phyloP scores from a whole-genome alignment of 441 rosid species.

The Mallotus japonicus region DNA sequence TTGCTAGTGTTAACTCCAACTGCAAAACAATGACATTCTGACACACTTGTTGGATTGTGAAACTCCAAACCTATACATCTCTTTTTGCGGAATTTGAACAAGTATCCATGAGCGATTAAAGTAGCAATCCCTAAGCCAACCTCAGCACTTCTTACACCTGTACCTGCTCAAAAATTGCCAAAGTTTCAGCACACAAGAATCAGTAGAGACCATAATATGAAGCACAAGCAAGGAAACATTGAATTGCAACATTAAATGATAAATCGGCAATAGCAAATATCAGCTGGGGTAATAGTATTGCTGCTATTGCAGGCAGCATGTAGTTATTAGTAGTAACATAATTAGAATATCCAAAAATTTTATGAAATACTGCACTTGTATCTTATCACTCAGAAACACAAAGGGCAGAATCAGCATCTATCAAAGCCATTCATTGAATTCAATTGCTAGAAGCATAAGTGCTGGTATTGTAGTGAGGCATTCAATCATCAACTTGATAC shows the following conservation, averaged over 20 bases:
- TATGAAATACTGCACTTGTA: not conserved
- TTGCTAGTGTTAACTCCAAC: constrained; percentile 1
- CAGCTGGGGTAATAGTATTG: not conserved
- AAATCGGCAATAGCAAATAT: not conserved
- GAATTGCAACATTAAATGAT: not conserved
- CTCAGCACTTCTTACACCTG: constrained; percentile 76
- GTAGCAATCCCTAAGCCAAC: constrained; percentile 74
- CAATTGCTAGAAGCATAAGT: no score
- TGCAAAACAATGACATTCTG: constrained; percentile 23
- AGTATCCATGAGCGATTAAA: constrained; percentile 54
- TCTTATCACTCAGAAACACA: no score
- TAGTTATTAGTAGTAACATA: not conserved
- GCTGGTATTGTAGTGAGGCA: no score
- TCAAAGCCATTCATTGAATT: no score
- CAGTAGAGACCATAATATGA: constrained; percentile 5
- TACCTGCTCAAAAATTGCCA: constrained; percentile 24
- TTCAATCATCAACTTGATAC: no score
- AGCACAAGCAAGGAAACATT: no score
- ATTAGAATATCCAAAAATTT: not conserved
- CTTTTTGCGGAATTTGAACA: constrained; percentile 31
- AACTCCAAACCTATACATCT: constrained; percentile 16
- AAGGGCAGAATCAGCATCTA: no score
- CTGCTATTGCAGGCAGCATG: not conserved
- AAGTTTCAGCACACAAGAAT: constrained; percentile 6
- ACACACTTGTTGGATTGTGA: not conserved